Evolutionary conservation across 768 basidiomycete genomes (phyloP).

Genomic region (Sutorius australiensis): DNA sequence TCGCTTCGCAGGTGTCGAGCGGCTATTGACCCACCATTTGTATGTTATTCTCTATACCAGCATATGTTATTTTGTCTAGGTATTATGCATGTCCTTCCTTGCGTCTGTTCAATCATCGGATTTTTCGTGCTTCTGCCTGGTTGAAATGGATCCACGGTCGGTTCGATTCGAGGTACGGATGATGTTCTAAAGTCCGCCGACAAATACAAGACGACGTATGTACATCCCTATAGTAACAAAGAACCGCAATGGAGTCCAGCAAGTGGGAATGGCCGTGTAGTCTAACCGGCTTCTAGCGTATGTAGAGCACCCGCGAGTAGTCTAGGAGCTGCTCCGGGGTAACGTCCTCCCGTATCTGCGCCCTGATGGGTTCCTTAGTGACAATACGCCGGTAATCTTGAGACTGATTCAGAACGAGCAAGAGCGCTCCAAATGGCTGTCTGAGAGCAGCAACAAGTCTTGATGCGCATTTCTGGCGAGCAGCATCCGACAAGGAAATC

Average conservation of each 20-base stretch:
- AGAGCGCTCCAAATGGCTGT: conserved; percentile 16
- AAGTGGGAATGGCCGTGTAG: not conserved
- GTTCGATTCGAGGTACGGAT: too few species aligned
- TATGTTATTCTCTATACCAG: too few species aligned
- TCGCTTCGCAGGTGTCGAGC: not conserved
- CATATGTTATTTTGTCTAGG: too few species aligned
- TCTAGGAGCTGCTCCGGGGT: conserved; percentile 1
- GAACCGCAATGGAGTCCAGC: not conserved
- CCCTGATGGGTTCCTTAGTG: conserved; percentile 6
- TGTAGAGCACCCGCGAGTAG: conserved; percentile 1
- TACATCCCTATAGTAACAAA: too few species aligned
- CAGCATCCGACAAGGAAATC: not conserved
- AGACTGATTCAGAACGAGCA: not conserved
- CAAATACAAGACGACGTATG: too few species aligned
- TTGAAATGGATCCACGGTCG: too few species aligned
- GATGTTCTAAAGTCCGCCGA: too few species aligned
- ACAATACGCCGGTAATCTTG: conserved; percentile 10
- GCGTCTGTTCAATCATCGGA: too few species aligned
- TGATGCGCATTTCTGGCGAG: not conserved
- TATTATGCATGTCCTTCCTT: too few species aligned
- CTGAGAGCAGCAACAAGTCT: conserved; percentile 5
- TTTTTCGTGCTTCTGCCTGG: too few species aligned
- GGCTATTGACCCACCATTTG: too few species aligned
- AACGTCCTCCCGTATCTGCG: conserved; percentile 5
- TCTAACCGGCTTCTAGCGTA: conserved; percentile 4